phyloP scores from a whole-genome alignment of 2,329 filamentous ascomycete genomes.

The Aureobasidium mangrovei region DNA sequence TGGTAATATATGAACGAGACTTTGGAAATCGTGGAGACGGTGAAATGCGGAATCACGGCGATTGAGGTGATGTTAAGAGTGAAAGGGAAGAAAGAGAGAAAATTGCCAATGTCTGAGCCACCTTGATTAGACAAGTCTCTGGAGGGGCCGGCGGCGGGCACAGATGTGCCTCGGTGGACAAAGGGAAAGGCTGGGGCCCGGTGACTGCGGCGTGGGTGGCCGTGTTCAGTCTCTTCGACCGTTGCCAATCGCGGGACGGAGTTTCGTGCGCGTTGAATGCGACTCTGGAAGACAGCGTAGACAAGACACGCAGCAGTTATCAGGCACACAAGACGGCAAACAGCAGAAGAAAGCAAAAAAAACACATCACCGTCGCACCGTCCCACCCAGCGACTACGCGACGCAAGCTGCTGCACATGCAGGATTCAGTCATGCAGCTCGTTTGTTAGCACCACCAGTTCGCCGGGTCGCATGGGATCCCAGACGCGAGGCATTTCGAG shows the following conservation, averaged over 20 bases:
- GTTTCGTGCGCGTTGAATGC: too few relatives aligned
- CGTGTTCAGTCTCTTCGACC: neutral
- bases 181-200: neutral
- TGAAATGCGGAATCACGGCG: neutral
- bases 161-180: neutral
- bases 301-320: neutral
- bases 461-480: neutral
- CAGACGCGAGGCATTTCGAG: neutral
- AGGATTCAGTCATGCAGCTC: slow-evolving; percentile 1
- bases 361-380: slow-evolving; percentile 6
- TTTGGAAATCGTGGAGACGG: neutral
- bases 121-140: slow-evolving; percentile 1
- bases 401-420: neutral
- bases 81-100: neutral
- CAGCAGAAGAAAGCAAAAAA: neutral
- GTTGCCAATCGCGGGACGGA: slow-evolving; percentile 3
- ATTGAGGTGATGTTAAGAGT: neutral
- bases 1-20: slow-evolving; percentile 7
- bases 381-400: neutral
- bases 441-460: slow-evolving; percentile 8
- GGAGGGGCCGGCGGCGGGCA: neutral
- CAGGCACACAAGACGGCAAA: neutral
- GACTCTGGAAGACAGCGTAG: neutral
- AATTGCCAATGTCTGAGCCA: slow-evolving; percentile 4
- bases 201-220: neutral